Percentiles rank a stretch among this genome's conserved stretches.
phyloP scores from a whole-genome alignment of 352 stramenopile species.

The Phytophthora podocarpi region DNA sequence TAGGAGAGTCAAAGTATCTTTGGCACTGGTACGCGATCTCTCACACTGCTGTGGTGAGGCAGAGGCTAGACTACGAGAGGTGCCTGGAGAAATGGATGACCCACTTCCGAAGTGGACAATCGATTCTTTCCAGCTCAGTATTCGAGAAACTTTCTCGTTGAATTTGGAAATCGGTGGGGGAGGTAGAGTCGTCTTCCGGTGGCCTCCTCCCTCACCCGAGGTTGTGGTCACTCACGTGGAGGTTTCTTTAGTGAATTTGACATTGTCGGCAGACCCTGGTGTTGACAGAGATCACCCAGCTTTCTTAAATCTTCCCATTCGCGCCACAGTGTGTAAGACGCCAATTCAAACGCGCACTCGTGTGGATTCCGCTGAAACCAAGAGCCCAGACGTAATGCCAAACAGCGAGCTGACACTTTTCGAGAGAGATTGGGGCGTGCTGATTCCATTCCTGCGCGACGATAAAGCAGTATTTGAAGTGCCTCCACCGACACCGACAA shows the following conservation, averaged over 20 bases:
- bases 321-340: conserved; percentile 13
- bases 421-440: conserved; percentile 10
- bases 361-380: conserved; percentile 20
- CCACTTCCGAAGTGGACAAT: background rate
- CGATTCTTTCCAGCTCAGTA: conserved; percentile 20
- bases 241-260: conserved; percentile 7
- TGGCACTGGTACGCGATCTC: conserved; percentile 21
- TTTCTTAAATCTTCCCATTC: conserved; percentile 12
- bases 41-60: conserved; percentile 13
- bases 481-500: conserved; percentile 7
- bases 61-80: background rate
- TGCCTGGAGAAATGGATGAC: background rate
- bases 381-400: background rate
- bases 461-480: background rate
- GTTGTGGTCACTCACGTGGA: conserved; percentile 5
- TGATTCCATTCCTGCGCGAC: conserved; percentile 29
- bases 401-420: conserved; percentile 1
- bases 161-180: conserved; percentile 12
- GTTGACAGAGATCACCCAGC: background rate
- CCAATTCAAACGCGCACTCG: conserved; percentile 28
- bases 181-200: conserved; percentile 19
- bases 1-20: background rate
- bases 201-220: conserved; percentile 13
- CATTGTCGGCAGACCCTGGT: background rate
- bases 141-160: conserved; percentile 23